Evolutionary conservation across 2,329 filamentous ascomycete genomes (phyloP), one percentile per base, ranked within the genome.

Genomic region (Sarocladium oryzae): DNA sequence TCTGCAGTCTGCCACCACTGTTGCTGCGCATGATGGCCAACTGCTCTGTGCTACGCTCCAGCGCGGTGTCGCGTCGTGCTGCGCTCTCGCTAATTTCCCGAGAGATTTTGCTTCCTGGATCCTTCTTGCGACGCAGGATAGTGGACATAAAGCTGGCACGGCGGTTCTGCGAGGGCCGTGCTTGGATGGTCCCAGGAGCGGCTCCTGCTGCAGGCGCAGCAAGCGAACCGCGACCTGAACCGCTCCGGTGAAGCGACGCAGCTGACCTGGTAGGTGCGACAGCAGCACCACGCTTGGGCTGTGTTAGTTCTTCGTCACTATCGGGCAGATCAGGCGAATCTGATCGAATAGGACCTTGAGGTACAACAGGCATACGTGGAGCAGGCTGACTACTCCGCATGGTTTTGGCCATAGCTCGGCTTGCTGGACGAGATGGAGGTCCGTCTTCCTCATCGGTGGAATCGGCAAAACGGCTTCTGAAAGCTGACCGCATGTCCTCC

Each of bases 371-470:
- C 74, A 67, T 56, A 58, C 67, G 60, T 4, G 61, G 62, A 20
- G 13, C 52, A 49, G 46, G 61, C 16, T 60, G 46, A 23, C 53
- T 58, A 15, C 45, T 60, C 46, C 60, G 69, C 58, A 65, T 63
- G 50, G 58, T 65, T 56, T 57, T 66, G 51, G 59, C 62, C 41
- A 71, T 63, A 26, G 59, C 59, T 20, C 55, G 52, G 46, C 59
- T 65, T 7, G 56, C 30, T 6, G 38, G 53, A 1, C 60, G 58
- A 2, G 56, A 40, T 38, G 50, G 32, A 13, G 52, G 35, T 8
- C 56, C 57, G 13, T 59, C 57, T 20, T 87, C 84, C 20, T 87
- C 84, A 51, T 89, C 85, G 60, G 86, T 89, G 1, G 86, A 89
- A 59, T 89, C 84, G 1, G 73, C 81, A 58, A 89, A 86, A 1